Evolutionary conservation across 345 rosid genomes (phyloP).

Genomic region (Camelina neglecta): DNA sequence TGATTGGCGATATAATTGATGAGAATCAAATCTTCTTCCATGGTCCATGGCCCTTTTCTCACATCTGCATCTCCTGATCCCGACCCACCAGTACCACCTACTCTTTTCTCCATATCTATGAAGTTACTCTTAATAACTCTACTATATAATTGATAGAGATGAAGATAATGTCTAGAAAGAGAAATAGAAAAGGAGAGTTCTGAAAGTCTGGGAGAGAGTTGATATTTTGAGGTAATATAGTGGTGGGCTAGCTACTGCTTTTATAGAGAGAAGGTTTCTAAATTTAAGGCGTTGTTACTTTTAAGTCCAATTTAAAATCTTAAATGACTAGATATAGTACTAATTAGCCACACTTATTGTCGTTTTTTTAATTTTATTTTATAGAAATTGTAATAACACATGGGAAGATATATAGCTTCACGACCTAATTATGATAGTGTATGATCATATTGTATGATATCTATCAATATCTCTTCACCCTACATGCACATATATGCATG

Average conservation of each 20-base stretch:
- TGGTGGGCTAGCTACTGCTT: constrained; percentile 33
- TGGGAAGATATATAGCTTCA: constrained; percentile 9
- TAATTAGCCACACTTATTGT: not conserved
- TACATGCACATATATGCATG: not conserved
- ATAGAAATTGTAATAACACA: constrained; percentile 10
- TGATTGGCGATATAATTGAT: constrained; percentile 76
- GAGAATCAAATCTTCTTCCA: constrained; percentile 86
- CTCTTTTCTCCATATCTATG: constrained; percentile 25
- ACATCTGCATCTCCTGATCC: constrained; percentile 72
- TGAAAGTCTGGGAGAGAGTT: constrained; percentile 23
- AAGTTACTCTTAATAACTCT: not conserved
- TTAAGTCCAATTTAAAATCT: not conserved
- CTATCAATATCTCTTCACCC: not conserved
- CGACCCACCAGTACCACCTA: constrained; percentile 42
- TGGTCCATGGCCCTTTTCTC: constrained; percentile 92
- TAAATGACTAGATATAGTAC: not conserved
- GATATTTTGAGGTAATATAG: constrained; percentile 12
- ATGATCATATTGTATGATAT: constrained; percentile 1
- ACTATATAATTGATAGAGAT: not conserved
- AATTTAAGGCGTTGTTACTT: not conserved
- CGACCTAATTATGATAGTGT: constrained; percentile 30
- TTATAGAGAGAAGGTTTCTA: constrained; percentile 32
- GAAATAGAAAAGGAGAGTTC: not conserved
- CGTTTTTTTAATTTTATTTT: constrained; percentile 5
- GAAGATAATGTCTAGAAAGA: constrained; percentile 20